phyloP scores from a whole-genome alignment of 2,329 filamentous ascomycete genomes.

The Colletotrichum musae region DNA sequence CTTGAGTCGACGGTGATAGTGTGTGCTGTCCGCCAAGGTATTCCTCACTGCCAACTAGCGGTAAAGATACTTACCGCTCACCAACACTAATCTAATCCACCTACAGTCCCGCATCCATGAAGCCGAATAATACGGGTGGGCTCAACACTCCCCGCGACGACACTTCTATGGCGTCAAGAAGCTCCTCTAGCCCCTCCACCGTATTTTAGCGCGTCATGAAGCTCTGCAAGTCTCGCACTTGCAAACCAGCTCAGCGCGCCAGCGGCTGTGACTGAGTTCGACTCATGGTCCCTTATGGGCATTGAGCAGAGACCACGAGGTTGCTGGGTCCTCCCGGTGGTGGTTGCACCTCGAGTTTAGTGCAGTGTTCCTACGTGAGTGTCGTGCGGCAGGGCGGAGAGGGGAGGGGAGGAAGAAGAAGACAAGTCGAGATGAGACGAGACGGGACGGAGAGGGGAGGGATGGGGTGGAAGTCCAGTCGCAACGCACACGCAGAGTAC shows the following conservation, averaged over 20 bases:
- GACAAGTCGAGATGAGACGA: slow-evolving; percentile 19
- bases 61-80: slow-evolving; percentile 7
- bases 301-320: slow-evolving; percentile 5
- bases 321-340: slow-evolving; percentile 24
- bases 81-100: slow-evolving; percentile 1
- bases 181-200: slow-evolving; percentile 10
- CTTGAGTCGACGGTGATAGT: not conserved
- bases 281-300: slow-evolving; percentile 21
- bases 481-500: too few relatives aligned
- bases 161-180: slow-evolving; percentile 21
- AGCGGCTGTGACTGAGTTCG: not conserved
- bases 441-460: slow-evolving; percentile 13
- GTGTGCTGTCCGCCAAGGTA: slow-evolving; percentile 18
- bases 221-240: slow-evolving; percentile 7
- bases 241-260: not conserved
- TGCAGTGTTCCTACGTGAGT: not conserved
- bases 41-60: not conserved
- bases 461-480: not conserved
- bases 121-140: not conserved
- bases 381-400: slow-evolving; percentile 29
- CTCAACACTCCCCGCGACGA: slow-evolving; percentile 26
- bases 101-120: not conserved
- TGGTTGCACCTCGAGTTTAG: slow-evolving; percentile 18
- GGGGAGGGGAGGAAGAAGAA: slow-evolving; percentile 27
- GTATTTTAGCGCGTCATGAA: slow-evolving; percentile 14